Evolutionary conservation across 805 yeast genomes (phyloP), one percentile per base, ranked within the genome.

Genomic region (Saturnispora besseyi): DNA sequence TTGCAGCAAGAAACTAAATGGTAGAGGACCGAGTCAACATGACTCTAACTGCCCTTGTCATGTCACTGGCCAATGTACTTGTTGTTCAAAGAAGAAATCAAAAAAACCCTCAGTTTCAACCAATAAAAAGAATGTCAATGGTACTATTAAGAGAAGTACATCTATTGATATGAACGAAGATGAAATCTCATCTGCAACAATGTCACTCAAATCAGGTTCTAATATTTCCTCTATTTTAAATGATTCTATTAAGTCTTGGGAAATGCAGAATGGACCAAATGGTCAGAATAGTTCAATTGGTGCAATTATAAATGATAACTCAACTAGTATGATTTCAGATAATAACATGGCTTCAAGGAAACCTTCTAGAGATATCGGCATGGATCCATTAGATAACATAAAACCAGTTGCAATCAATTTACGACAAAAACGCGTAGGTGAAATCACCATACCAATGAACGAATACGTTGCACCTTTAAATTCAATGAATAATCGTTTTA

Each of bases 1-100:
- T 3, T 87, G 96, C 69, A 81, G 82, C 10, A 74, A 78, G 55
- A 71, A 74, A 68, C 73, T 44, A 9, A 54, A 51, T 8, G 48
- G 54, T 6, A 49, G 49, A n/a, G 43, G 52, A 52, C 32, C 57
- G 54, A n/a, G 3, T 26, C 61, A 59, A 7, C 64, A 62, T 48
- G 62, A 59, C 9, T 46, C 49, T 6, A 55, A 57, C 18, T 67
- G 71, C 53, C 61, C 65, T n/a, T 66, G 70, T 45, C 52, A 56
- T 29, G 53, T 59, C 3, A 62, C 59, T 11, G 69, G 68, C 24
- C 54, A 59, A 22, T 68, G 72, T 46, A 55, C 65, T 1, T 68
- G 72, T 55, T 55, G 56, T 48, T 38, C 58, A 11, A 65, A 65
- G 44, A 55, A 57, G 40, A 60, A 56, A 40, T 57, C 58, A 41